These are phyloP conservation scores for Pseudotulostoma volvatum DNA, from an alignment of 495 filamentous ascomycete species.

Conservation along the genomic window DNA sequence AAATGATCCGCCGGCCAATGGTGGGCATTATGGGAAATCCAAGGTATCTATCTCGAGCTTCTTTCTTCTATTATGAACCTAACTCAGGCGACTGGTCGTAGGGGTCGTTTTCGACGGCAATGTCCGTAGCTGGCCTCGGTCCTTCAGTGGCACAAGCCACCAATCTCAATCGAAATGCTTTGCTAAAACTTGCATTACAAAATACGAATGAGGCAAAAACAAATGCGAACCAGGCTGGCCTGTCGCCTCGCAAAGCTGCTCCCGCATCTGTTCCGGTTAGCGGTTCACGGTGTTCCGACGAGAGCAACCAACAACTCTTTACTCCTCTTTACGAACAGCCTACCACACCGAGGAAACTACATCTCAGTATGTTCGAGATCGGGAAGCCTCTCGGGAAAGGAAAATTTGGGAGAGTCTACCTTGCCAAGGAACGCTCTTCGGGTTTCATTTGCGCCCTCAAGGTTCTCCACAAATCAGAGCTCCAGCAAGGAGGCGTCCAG, in stretches of 20 bases:
- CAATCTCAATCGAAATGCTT: conserved; percentile 46
- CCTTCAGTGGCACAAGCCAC: conserved; percentile 35
- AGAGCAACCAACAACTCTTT: conserved; percentile 39
- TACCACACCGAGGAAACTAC: conserved; percentile 52
- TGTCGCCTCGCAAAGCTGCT: conserved; percentile 16
- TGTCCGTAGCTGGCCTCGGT: conserved; percentile 37
- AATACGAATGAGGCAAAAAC: conserved; percentile 43
- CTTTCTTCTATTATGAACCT: conserved; percentile 1
- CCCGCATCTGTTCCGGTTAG: background rate
- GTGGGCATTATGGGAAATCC: conserved; percentile 40
- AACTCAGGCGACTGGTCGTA: too few relatives aligned
- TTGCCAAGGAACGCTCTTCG: conserved; percentile 74
- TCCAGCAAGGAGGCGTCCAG: conserved; percentile 84
- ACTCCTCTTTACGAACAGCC: conserved; percentile 43
- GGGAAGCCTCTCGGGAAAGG: conserved; percentile 91
- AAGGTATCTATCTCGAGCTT: conserved; percentile 36
- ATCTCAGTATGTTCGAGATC: conserved; percentile 98
- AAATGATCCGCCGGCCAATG: conserved; percentile 40
- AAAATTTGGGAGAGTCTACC: conserved; percentile 93
- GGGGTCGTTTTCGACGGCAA: conserved; percentile 32
- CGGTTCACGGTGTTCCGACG: conserved; percentile 17
- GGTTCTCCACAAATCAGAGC: conserved; percentile 86
- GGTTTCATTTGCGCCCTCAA: conserved; percentile 95
- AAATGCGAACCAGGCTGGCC: conserved; percentile 26
- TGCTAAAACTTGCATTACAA: conserved; percentile 71